Evolutionary conservation across 2,329 filamentous ascomycete species (phyloP), one percentile per base, ranked within the genome.

Genomic region (Pseudogymnoascus sp.): DNA sequence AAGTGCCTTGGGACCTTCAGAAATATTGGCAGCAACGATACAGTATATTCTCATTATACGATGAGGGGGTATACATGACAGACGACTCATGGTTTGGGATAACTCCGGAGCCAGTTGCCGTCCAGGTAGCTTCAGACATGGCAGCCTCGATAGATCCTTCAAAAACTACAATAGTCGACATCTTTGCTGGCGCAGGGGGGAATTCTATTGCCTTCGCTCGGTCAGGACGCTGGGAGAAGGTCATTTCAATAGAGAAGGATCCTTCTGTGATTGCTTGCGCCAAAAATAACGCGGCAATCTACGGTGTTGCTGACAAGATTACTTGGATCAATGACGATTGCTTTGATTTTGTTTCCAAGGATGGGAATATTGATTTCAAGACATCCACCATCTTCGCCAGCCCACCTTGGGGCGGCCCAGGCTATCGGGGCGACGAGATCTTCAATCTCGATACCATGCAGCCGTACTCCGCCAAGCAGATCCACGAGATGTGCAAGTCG

Each of bases 51-150:
- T 88, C 88, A 14, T 83, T 83, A 69, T 99, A 97, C 73, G 88
- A 97, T 73, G 83, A 93, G 64, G 93, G 92, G 63, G 84, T 99
- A 68, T 88, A 87, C 80, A 86, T 99, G 81, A 99, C 96, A 0
- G 88, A 96, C 73, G 88, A 93, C 76, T 89, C 92, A 62, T 99
- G 95, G 95, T 99, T 95, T 74, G 95, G 93, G 63, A 93, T 97
- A 6, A 99, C 96, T 0, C 93, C 95, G 12, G 93, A 99, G 75
- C 89, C 90, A 3, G 85, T 99, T 28, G 95, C 95, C 65, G 86
- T 82, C 90, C 95, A 79, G 70, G 81, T 77, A 16, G 59, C 59
- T 60, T 25, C 34, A 40, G 36, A 60, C 23, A 78, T 83, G 62
- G 70, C 76, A 16, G 76, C 77, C 66, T 14, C 38, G 49, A 21